A percentile compares a stretch with the other conserved stretches of the same genome.
These are phyloP conservation scores for Saturnispora saitoi DNA, from an alignment of 805 yeast genomes.

Conservation along the genomic window DNA sequence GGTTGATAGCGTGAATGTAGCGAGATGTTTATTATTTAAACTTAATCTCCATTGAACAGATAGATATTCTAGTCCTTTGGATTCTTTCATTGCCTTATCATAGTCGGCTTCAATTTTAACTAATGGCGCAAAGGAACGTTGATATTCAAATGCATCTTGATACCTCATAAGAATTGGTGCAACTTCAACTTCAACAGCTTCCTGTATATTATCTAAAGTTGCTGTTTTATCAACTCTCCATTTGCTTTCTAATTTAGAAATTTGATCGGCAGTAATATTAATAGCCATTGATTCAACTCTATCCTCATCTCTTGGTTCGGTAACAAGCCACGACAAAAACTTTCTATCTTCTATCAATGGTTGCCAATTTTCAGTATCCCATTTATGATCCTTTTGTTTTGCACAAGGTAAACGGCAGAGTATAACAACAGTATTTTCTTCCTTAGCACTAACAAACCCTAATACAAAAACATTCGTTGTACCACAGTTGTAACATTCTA, in stretches of 20 bases:
- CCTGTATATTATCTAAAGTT: slow-evolving; percentile 57
- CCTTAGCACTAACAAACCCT: slow-evolving; percentile 83
- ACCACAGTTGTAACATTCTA: slow-evolving; percentile 91
- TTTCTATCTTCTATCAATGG: slow-evolving; percentile 73
- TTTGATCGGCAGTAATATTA: slow-evolving; percentile 53
- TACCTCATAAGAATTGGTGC: slow-evolving; percentile 70
- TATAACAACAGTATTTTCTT: slow-evolving; percentile 78
- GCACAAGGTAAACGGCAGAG: slow-evolving; percentile 87
- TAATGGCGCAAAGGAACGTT: slow-evolving; percentile 75
- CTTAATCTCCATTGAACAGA: slow-evolving; percentile 68
- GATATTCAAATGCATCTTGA: slow-evolving; percentile 77
- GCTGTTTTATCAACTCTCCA: slow-evolving; percentile 73
- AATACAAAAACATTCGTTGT: slow-evolving; percentile 67
- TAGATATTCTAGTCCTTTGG: slow-evolving; percentile 67
- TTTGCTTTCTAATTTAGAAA: slow-evolving; percentile 63
- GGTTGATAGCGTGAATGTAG: slow-evolving; percentile 59
- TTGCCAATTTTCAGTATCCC: slow-evolving; percentile 89
- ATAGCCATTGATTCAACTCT: slow-evolving; percentile 38
- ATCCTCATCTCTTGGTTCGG: slow-evolving; percentile 59
- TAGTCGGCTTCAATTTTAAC: slow-evolving; percentile 75
- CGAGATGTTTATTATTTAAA: slow-evolving; percentile 55
- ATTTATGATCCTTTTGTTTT: slow-evolving; percentile 59
- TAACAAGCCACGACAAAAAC: slow-evolving; percentile 75
- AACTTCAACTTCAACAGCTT: slow-evolving; percentile 47
- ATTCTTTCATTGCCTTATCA: slow-evolving; percentile 65